A percentile compares a stretch with the other conserved stretches of the same genome.
These are phyloP conservation scores for Coemansia aciculifera DNA, from an alignment of 192 early-diverging fungal species.

Conservation along the genomic window DNA sequence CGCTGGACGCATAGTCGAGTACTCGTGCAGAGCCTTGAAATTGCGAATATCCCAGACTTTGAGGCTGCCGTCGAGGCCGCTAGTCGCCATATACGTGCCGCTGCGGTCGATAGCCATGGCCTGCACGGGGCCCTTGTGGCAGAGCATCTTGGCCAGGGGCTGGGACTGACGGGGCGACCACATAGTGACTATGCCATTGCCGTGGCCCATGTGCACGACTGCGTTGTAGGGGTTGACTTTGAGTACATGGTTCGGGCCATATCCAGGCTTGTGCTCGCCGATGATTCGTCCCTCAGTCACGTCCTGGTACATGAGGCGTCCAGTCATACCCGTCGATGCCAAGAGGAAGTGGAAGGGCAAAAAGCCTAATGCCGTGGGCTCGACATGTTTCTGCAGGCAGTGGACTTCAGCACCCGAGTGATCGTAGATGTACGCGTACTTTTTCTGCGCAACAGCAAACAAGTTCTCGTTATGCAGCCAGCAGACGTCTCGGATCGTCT, in stretches of 20 bases:
- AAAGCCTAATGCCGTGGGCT: slow-evolving; percentile 84
- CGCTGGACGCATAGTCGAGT: slow-evolving; percentile 76
- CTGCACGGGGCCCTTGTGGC: slow-evolving; percentile 83
- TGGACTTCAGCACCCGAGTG: slow-evolving; percentile 87
- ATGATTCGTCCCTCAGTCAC: slow-evolving; percentile 86
- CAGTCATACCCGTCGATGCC: slow-evolving; percentile 76
- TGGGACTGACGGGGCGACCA: slow-evolving; percentile 85
- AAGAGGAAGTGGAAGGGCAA: slow-evolving; percentile 93
- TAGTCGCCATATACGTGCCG: slow-evolving; percentile 86
- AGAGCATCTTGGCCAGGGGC: slow-evolving; percentile 93
- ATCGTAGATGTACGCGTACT: slow-evolving; percentile 94
- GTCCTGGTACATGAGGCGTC: slow-evolving; percentile 90
- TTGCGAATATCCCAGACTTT: slow-evolving; percentile 93
- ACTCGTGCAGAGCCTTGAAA: slow-evolving; percentile 78
- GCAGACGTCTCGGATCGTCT: slow-evolving; percentile 87
- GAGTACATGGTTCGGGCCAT: slow-evolving; percentile 82
- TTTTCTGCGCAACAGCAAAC: slow-evolving; percentile 95
- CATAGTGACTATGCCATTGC: slow-evolving; percentile 84
- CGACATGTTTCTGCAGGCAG: slow-evolving; percentile 77
- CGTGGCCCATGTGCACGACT: slow-evolving; percentile 87
- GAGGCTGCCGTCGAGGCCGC: slow-evolving; percentile 85
- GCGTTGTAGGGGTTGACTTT: slow-evolving; percentile 89
- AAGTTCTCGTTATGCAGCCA: slow-evolving; percentile 96
- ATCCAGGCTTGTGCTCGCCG: slow-evolving; percentile 72
- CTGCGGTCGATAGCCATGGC: slow-evolving; percentile 79